A percentile compares a stretch with the other conserved stretches of the same genome.
These are phyloP conservation scores for Cucurbitaria berberidis DNA, from an alignment of 2,329 filamentous ascomycete genomes.

Conservation along the genomic window DNA sequence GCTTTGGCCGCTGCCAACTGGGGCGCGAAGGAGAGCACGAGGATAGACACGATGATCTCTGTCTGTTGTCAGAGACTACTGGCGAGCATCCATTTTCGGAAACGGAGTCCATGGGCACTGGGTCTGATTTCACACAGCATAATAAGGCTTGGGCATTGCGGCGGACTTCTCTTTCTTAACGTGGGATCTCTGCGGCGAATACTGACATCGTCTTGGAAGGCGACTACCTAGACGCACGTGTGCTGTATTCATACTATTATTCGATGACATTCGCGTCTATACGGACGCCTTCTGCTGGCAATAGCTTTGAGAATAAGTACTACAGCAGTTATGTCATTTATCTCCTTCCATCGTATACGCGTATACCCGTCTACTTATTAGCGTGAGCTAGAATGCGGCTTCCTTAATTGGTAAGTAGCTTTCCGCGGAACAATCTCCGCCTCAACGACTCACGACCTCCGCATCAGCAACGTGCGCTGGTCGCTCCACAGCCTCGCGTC, in stretches of 20 bases:
- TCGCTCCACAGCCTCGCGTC: slow-evolving; percentile 1
- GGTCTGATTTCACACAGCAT: background rate
- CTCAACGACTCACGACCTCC: slow-evolving; percentile 22
- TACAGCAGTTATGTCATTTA: no score
- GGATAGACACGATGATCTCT: slow-evolving; percentile 7
- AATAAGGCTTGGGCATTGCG: background rate
- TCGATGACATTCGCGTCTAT: background rate
- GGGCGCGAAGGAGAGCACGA: background rate
- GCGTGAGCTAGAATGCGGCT: no score
- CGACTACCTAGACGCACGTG: background rate
- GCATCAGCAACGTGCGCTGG: slow-evolving; percentile 21
- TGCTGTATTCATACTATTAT: background rate
- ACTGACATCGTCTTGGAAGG: background rate
- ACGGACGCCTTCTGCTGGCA: background rate
- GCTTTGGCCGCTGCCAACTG: slow-evolving; percentile 13
- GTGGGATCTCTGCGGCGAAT: background rate
- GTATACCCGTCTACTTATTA: no score
- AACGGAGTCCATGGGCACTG: background rate
- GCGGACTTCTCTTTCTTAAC: slow-evolving; percentile 6
- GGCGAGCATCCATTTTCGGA: background rate
- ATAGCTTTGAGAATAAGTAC: no score
- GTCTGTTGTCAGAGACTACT: slow-evolving; percentile 6
- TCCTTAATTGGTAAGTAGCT: slow-evolving; percentile 14
- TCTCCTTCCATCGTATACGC: no score
- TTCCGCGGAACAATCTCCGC: slow-evolving; percentile 5